Conservation (phyloP, 1,139 yeast genomes). For the Ogataea hybrid region DNA sequence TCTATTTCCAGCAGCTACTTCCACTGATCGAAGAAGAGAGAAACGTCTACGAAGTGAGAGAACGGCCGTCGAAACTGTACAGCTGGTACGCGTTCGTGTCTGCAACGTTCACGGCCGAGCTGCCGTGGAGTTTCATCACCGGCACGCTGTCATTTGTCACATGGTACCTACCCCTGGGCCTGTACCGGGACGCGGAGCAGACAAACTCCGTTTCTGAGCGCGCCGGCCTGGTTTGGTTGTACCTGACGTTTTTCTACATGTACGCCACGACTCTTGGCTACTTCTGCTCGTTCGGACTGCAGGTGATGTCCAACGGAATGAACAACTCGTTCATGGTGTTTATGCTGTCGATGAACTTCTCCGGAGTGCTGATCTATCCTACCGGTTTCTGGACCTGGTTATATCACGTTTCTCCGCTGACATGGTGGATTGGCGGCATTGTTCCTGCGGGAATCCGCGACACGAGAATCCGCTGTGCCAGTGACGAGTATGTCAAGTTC, state of each 20-base stretch:
- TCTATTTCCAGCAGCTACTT: constrained; percentile 57
- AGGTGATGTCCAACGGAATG: constrained; percentile 47
- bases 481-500: constrained; percentile 43
- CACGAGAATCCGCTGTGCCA: constrained; percentile 41
- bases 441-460: constrained; percentile 43
- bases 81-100: constrained; percentile 50
- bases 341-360: constrained; percentile 48
- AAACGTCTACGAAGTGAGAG: constrained; percentile 61
- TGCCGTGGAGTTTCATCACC: constrained; percentile 31
- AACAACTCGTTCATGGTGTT: constrained; percentile 44
- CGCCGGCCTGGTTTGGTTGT: constrained; percentile 42
- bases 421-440: constrained; percentile 48
- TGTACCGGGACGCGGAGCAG: constrained; percentile 37
- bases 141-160: constrained; percentile 38
- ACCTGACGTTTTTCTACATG: constrained; percentile 39
- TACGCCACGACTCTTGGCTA: constrained; percentile 46
- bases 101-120: constrained; percentile 41
- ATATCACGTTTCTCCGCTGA: constrained; percentile 51
- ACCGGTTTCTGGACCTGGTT: constrained; percentile 58
- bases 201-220: constrained; percentile 5
- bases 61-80: constrained; percentile 59
- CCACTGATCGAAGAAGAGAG: constrained; percentile 43
- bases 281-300: constrained; percentile 34
- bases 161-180: constrained; percentile 43
- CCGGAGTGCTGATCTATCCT: constrained; percentile 50